Base-by-base conservation (phyloP, 75 land plant species). In the Pinus taeda region DNA sequence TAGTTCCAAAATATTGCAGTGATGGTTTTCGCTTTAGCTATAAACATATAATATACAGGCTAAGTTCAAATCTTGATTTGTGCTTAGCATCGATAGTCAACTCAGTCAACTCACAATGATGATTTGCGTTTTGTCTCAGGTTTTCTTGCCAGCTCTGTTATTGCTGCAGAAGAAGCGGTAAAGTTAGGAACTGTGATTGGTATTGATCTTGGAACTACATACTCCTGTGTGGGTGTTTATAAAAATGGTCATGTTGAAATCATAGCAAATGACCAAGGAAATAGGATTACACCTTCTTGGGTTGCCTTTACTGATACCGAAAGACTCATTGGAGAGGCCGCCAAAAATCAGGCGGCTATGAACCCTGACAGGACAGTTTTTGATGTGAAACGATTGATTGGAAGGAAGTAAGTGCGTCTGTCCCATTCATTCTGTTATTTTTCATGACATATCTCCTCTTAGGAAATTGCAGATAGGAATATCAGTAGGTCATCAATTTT, bases 201-300 rank as follows among this genome's bases (percentile, higher is more conserved):
- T 17, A 85, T 85, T 29, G 87, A 85, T 71, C 82, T 85, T n/a
- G 87, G 87, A 49, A 85, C 86, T 6, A 85, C 87, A 17, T 85
- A 85, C 66, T 85, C 87, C 15, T 85, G 87, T 79, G 87, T 83
- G 36, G 87, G 87, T 29, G 87, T 85, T 20, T 85, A 85, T 75
- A 85, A 85, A 60, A 85, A 85, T 75, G 87, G 87, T 20, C 87
- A 85, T 70, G 87, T 85, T 37, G 87, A 85, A 69, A 85, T 85
- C 73, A 85, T 85, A 57, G 87, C 87, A 5, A 85, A 85, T 71
- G 87, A 85, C 66, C 87, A 85, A 75, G 87, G 87, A n/a, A 91
- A 88, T 79, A 83, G 91, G n/a, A 91, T 89, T 73, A 88, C 93
- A 18, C 93, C 93, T 21, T 91, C 91, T 8, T 91, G 89, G 91